Conservation (phyloP, 1,284 basidiomycete species). For the Ustilago loliicola region DNA sequence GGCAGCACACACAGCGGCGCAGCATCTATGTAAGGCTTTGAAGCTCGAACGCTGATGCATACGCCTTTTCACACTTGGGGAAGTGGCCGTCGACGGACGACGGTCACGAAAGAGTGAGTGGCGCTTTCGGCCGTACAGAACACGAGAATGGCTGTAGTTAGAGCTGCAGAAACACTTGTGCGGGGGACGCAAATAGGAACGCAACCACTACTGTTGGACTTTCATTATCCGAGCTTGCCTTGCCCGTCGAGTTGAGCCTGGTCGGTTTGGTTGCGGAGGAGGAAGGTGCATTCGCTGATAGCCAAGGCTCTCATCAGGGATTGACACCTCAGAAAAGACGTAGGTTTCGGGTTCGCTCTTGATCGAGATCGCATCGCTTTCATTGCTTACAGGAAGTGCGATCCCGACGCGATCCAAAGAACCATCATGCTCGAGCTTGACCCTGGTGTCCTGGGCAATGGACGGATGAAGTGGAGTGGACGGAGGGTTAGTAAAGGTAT, state of each 20-base stretch:
- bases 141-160: constrained; percentile 1
- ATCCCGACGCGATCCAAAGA: neutral
- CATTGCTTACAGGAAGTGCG: neutral
- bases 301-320: too few relatives aligned
- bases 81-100: neutral
- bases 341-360: neutral
- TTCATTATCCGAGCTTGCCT: neutral
- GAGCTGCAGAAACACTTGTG: neutral
- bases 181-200: neutral
- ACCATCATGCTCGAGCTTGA: constrained; percentile 12
- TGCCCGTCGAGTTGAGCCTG: too few relatives aligned
- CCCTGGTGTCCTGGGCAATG: neutral
- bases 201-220: neutral
- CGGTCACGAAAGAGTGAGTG: constrained; percentile 9
- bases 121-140: constrained; percentile 14
- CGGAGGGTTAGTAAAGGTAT: neutral
- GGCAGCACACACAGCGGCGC: neutral
- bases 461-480: constrained; percentile 5
- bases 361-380: neutral
- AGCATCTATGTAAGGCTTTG: neutral
- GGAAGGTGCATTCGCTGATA: too few relatives aligned
- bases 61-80: neutral
- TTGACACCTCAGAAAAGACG: neutral
- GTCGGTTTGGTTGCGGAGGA: too few relatives aligned
- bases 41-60: neutral